These are phyloP conservation scores for Penicillium pulvis DNA, from an alignment of 495 filamentous ascomycete genomes.

Conservation along the genomic window DNA sequence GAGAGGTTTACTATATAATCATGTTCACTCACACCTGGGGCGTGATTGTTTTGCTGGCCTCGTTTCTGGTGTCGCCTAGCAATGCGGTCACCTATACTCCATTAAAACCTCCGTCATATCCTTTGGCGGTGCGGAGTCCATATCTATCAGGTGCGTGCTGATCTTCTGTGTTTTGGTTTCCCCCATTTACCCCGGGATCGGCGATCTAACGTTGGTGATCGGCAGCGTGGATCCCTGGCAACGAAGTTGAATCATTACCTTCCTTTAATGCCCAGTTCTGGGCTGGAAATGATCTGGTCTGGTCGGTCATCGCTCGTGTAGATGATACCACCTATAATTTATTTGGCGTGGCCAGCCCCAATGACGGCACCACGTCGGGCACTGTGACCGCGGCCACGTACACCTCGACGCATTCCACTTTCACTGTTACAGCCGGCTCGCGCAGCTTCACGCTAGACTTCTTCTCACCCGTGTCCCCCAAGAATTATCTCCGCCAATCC, in stretches of 20 bases:
- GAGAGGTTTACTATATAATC: background rate
- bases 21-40: conserved; percentile 16
- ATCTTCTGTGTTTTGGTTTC: background rate
- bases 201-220: conserved; percentile 9
- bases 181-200: background rate
- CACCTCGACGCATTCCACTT: conserved; percentile 43
- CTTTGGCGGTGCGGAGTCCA: conserved; percentile 43
- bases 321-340: conserved; percentile 45
- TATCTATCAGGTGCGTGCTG: conserved; percentile 37
- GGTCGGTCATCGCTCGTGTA: conserved; percentile 45
- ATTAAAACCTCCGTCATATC: conserved; percentile 43
- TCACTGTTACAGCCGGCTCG: conserved; percentile 38
- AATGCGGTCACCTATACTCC: conserved; percentile 33
- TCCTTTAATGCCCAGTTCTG: conserved; percentile 46
- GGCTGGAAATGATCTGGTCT: conserved; percentile 43
- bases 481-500: conserved; percentile 75
- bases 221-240: conserved; percentile 49
- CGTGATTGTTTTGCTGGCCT: conserved; percentile 10
- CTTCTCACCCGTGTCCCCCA: conserved; percentile 79
- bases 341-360: conserved; percentile 38
- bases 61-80: conserved; percentile 14
- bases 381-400: conserved; percentile 38
- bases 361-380: conserved; percentile 26
- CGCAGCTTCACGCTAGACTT: conserved; percentile 53
- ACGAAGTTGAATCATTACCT: conserved; percentile 32